Percentiles rank a stretch among this genome's conserved stretches.
These are phyloP conservation scores for Jaltomata sinuosa DNA, from an alignment of 257 asterid genomes.

Conservation along the genomic window DNA sequence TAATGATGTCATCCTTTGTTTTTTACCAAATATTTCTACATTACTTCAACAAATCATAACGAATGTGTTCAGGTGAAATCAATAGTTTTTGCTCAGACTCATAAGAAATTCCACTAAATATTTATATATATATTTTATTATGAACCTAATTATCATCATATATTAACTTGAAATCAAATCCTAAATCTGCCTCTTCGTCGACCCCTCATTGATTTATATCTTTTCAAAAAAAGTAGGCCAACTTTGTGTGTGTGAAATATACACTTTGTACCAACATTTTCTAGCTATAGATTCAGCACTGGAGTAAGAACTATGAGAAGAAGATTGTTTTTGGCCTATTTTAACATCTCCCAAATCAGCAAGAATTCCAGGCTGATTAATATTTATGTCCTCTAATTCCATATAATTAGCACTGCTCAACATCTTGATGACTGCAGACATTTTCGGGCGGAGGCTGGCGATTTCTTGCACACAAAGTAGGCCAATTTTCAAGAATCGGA, in stretches of 20 bases:
- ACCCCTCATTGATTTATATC: background rate
- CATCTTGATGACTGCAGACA: background rate
- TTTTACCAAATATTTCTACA: too few relatives aligned
- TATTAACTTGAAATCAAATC: background rate
- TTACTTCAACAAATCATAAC: too few relatives aligned
- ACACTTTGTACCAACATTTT: background rate
- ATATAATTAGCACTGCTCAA: background rate
- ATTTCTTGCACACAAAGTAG: constrained; percentile 1
- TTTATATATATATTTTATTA: background rate
- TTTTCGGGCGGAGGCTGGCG: background rate
- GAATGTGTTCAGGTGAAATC: too few relatives aligned
- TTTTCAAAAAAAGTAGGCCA: background rate
- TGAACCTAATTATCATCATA: background rate
- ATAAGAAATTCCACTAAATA: background rate
- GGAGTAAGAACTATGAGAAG: background rate
- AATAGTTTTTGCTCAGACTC: too few relatives aligned
- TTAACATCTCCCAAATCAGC: constrained; percentile 3
- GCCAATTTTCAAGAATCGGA: constrained; percentile 1
- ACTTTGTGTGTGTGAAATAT: background rate
- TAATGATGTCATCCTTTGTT: too few relatives aligned
- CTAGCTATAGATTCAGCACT: background rate
- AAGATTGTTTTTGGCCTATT: background rate
- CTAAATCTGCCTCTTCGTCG: background rate
- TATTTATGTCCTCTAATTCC: background rate
- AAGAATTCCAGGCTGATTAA: constrained; percentile 1